Percentiles rank a stretch among this genome's conserved stretches.
phyloP scores from a whole-genome alignment of 768 basidiomycete species.

The Hortiboletus campestris region DNA sequence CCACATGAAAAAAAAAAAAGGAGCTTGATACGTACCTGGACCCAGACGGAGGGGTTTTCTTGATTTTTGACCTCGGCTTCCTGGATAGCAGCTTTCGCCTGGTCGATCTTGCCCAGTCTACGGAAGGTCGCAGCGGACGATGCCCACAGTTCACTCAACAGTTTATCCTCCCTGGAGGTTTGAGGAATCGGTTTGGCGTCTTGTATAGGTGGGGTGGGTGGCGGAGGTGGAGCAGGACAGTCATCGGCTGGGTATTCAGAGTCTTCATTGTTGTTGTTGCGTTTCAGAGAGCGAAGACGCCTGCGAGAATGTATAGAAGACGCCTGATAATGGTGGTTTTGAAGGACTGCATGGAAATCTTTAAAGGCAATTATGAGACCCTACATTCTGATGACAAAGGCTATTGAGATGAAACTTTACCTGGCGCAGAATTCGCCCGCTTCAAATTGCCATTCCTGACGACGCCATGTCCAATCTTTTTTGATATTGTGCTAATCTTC shows the following conservation, averaged over 20 bases:
- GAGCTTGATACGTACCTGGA: constrained; percentile 70
- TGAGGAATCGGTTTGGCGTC: constrained; percentile 32
- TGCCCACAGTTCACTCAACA: constrained; percentile 88
- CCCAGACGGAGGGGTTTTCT: constrained; percentile 87
- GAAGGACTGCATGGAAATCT: constrained; percentile 72
- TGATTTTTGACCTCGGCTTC: constrained; percentile 92
- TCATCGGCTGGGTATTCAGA: constrained; percentile 35
- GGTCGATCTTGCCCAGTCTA: constrained; percentile 83
- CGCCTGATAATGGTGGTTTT: constrained; percentile 62
- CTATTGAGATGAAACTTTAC: constrained; percentile 36
- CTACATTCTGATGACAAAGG: background rate
- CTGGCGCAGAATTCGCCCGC: constrained; percentile 66
- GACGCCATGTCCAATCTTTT: constrained; percentile 72
- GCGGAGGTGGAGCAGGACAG: constrained; percentile 35
- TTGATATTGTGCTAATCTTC: constrained; percentile 72
- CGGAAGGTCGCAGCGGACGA: constrained; percentile 95
- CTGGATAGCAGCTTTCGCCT: constrained; percentile 86
- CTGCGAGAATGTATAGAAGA: constrained; percentile 84
- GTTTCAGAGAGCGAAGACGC: constrained; percentile 51
- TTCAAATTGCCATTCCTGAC: constrained; percentile 53
- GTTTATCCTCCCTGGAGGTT: constrained; percentile 56
- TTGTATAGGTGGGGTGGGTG: constrained; percentile 35
- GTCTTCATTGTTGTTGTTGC: constrained; percentile 29
- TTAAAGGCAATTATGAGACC: background rate
- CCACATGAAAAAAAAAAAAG: background rate